phyloP scores from a whole-genome alignment of 2,329 filamentous ascomycete species.

The Fusarium subtropicale region DNA sequence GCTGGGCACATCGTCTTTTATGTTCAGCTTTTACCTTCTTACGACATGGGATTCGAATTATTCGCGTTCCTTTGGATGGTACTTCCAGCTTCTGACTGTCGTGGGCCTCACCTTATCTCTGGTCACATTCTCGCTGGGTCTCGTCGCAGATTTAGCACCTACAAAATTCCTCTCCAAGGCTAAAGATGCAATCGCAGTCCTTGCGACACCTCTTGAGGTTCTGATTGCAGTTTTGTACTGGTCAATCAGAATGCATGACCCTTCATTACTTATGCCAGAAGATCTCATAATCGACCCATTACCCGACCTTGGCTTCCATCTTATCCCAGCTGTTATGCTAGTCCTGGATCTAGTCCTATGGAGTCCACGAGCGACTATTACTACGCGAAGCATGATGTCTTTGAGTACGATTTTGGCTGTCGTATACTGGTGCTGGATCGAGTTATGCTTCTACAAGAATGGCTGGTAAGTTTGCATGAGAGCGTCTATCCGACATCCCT shows the following conservation, averaged over 20 bases:
- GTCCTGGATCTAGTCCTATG: background rate
- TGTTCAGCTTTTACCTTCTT: conserved; percentile 13
- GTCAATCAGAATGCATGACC: conserved; percentile 16
- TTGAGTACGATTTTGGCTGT: conserved; percentile 9
- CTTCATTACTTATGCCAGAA: conserved; percentile 12
- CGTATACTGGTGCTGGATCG: conserved; percentile 17
- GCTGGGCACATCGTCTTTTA: background rate
- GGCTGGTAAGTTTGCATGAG: conserved; percentile 2
- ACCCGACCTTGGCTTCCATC: conserved; percentile 16
- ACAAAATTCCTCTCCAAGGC: background rate
- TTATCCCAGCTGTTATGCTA: background rate
- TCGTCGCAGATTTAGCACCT: background rate
- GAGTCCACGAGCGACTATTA: background rate
- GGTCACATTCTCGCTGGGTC: background rate
- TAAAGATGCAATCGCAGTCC: background rate
- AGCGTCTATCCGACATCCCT: accelerated
- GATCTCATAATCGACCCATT: conserved; percentile 12
- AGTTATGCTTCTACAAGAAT: conserved; percentile 16
- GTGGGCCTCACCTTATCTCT: conserved; percentile 2
- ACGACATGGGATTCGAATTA: conserved; percentile 13
- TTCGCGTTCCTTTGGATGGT: conserved; percentile 18
- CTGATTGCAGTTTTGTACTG: conserved; percentile 13
- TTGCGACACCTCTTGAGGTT: conserved; percentile 15
- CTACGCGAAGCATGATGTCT: conserved; percentile 10
- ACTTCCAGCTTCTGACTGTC: conserved; percentile 12